phyloP scores from a whole-genome alignment of 2,329 filamentous ascomycete species.

The Aspergillaceae sp. region DNA sequence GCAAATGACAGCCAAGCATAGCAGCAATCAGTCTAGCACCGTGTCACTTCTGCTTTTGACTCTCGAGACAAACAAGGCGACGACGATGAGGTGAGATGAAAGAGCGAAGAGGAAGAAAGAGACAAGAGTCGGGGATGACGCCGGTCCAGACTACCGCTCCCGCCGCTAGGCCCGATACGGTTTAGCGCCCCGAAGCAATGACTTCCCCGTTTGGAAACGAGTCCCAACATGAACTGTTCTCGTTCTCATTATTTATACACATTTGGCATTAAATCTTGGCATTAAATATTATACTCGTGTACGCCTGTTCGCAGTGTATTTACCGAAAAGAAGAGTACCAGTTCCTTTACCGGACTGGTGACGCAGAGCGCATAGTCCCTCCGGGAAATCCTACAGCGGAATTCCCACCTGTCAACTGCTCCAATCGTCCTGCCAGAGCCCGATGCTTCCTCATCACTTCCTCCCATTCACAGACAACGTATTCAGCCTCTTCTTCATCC shows the following conservation, averaged over 20 bases:
- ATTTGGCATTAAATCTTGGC: no score
- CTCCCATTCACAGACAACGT: conserved; percentile 61
- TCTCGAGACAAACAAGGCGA: background rate
- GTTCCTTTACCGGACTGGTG: conserved; percentile 6
- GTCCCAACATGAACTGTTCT: no score
- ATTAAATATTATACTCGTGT: no score
- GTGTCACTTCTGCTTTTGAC: background rate
- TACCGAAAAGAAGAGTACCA: background rate
- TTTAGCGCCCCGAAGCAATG: conserved; percentile 6
- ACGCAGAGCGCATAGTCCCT: conserved; percentile 9
- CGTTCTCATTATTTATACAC: no score
- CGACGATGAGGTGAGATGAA: background rate
- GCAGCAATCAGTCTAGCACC: background rate
- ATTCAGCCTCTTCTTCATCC: conserved; percentile 29
- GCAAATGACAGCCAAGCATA: background rate
- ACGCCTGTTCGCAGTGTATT: background rate
- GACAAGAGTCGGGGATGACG: conserved; percentile 5
- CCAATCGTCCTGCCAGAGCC: conserved; percentile 63
- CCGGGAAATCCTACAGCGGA: conserved; percentile 8
- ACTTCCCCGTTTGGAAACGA: conserved; percentile 1
- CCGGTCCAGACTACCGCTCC: conserved; percentile 11
- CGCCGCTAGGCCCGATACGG: conserved; percentile 10
- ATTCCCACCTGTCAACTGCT: conserved; percentile 29
- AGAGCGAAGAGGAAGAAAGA: conserved; percentile 1
- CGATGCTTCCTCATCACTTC: conserved; percentile 83